These are phyloP conservation scores for Centella asiatica DNA, from an alignment of 129 eudicot genomes.

Conservation along the genomic window DNA sequence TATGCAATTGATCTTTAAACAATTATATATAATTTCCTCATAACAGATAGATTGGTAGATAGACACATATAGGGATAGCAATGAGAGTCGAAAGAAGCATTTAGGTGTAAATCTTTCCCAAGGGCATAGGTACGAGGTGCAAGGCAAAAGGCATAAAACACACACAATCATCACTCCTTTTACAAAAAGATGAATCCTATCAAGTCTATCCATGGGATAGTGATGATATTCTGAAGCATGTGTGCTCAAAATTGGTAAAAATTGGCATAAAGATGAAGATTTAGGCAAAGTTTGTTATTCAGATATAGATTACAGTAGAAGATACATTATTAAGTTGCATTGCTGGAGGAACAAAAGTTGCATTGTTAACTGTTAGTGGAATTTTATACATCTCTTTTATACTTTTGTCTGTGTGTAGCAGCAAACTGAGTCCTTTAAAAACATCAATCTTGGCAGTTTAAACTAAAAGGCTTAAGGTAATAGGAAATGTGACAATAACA, in stretches of 20 bases:
- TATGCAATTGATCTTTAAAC: too few species aligned
- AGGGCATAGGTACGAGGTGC: too few species aligned
- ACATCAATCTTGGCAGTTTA: neutral
- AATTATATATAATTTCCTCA: too few species aligned
- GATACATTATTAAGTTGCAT: neutral
- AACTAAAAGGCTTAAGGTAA: neutral
- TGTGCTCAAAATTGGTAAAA: neutral
- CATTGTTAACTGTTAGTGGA: neutral
- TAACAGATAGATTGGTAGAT: too few species aligned
- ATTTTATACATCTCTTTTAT: neutral
- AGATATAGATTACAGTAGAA: neutral
- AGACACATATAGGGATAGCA: too few species aligned
- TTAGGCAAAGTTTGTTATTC: neutral
- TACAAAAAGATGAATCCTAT: too few species aligned
- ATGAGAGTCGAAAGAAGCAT: too few species aligned
- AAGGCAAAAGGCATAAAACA: too few species aligned
- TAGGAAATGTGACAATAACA: constrained; percentile 7
- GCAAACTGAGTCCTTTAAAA: neutral
- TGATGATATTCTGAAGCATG: neutral
- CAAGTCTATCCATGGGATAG: too few species aligned
- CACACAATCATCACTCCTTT: too few species aligned
- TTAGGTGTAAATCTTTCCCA: too few species aligned
- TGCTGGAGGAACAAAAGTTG: neutral
- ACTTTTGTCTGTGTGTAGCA: neutral
- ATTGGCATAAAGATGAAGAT: neutral